Evolutionary conservation across 495 filamentous ascomycete genomes (phyloP).

Genomic region (Neurospora sp.): DNA sequence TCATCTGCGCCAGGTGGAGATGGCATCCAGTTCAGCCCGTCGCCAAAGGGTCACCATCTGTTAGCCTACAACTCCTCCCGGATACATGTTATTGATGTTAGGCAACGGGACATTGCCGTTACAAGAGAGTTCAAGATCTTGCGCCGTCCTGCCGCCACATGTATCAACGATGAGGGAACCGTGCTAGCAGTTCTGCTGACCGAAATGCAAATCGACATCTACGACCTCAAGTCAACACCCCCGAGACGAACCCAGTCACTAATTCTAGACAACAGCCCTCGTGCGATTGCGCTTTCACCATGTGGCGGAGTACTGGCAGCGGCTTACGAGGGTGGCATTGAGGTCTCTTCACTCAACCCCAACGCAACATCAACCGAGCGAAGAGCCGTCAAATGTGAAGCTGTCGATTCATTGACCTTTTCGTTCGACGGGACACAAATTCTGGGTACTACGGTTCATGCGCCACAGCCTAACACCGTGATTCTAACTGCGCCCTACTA

Average conservation of each 20-base stretch:
- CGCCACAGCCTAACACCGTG: constrained; percentile 56
- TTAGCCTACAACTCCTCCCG: constrained; percentile 79
- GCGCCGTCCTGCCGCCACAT: constrained; percentile 64
- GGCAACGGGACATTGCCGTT: constrained; percentile 45
- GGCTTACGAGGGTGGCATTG: constrained; percentile 79
- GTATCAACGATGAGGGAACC: constrained; percentile 69
- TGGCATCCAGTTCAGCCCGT: constrained; percentile 74
- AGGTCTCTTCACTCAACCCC: constrained; percentile 65
- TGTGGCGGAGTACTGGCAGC: constrained; percentile 72
- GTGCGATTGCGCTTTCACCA: constrained; percentile 70
- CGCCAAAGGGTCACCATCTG: constrained; percentile 59
- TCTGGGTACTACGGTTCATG: constrained; percentile 64
- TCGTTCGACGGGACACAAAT: constrained; percentile 76
- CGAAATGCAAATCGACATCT: constrained; percentile 73
- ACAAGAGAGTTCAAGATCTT: constrained; percentile 71
- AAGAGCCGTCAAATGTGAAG: constrained; percentile 71
- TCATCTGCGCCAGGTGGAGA: constrained; percentile 76
- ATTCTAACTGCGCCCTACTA: constrained; percentile 76
- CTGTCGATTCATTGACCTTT: constrained; percentile 69
- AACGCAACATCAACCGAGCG: constrained; percentile 54
- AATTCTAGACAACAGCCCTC: constrained; percentile 62
- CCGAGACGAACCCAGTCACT: constrained; percentile 60
- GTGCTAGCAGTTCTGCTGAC: constrained; percentile 70
- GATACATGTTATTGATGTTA: constrained; percentile 67
- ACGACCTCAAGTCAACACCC: constrained; percentile 51